A percentile compares a stretch with the other conserved stretches of the same genome.
Conservation (phyloP, 1,284 basidiomycete species). For the Ustilago hordei region DNA sequence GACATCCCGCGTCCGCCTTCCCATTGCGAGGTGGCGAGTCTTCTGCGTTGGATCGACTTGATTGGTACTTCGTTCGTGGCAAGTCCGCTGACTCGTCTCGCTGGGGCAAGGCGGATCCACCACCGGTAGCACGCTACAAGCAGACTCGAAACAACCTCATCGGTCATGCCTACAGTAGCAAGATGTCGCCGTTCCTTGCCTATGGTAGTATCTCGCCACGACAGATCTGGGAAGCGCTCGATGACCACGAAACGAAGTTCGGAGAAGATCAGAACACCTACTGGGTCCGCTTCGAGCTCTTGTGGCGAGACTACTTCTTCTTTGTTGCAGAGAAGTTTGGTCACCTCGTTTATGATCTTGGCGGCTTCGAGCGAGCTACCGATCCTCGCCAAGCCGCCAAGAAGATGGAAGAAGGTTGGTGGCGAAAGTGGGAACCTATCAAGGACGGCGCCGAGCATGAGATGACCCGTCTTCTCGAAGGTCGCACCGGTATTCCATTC, state of each 20-base stretch:
- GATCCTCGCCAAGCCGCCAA: slow-evolving; percentile 70
- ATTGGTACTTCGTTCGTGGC: slow-evolving; percentile 66
- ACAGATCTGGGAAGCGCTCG: slow-evolving; percentile 70
- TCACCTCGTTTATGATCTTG: slow-evolving; percentile 71
- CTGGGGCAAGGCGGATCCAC: slow-evolving; percentile 63
- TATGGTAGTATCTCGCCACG: slow-evolving; percentile 73
- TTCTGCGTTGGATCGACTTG: slow-evolving; percentile 61
- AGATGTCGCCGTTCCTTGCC: slow-evolving; percentile 73
- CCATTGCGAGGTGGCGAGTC: slow-evolving; percentile 63
- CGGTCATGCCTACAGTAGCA: slow-evolving; percentile 74
- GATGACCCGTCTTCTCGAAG: slow-evolving; percentile 72
- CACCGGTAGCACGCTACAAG: slow-evolving; percentile 72
- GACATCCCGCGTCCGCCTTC: slow-evolving; percentile 64
- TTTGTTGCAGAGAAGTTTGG: slow-evolving; percentile 71
- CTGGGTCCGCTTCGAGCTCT: slow-evolving; percentile 73
- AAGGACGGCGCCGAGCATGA: slow-evolving; percentile 55
- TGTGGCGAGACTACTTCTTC: slow-evolving; percentile 75
- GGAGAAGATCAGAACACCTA: slow-evolving; percentile 71
- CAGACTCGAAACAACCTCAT: slow-evolving; percentile 74
- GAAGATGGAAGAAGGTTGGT: slow-evolving; percentile 68
- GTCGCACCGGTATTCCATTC: slow-evolving; percentile 74
- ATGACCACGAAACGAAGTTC: slow-evolving; percentile 69
- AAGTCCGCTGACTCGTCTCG: slow-evolving; percentile 60
- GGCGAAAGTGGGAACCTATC: slow-evolving; percentile 60
- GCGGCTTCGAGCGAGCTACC: slow-evolving; percentile 72